A percentile compares a stretch with the other conserved stretches of the same genome.
phyloP scores from a whole-genome alignment of 2,329 filamentous ascomycete species.

The Fusarium odoratissimum region DNA sequence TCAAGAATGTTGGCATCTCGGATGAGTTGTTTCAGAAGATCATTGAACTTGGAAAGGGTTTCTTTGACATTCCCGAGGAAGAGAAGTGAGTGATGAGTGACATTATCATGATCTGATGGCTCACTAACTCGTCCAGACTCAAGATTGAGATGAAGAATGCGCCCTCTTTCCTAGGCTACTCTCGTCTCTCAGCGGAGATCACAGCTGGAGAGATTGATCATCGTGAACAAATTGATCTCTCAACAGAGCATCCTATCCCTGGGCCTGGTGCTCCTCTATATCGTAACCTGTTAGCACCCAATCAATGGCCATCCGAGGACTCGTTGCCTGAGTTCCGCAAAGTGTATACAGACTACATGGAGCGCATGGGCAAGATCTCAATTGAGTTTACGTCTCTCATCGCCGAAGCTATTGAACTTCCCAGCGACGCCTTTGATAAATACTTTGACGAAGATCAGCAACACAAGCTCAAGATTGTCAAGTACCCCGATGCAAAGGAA shows the following conservation, averaged over 20 bases:
- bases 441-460: slow-evolving; percentile 83
- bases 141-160: slow-evolving; percentile 80
- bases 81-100: slow-evolving; percentile 70
- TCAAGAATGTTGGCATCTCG: slow-evolving; percentile 81
- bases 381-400: slow-evolving; percentile 82
- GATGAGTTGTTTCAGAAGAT: slow-evolving; percentile 73
- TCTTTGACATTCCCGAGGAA: slow-evolving; percentile 80
- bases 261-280: slow-evolving; percentile 72
- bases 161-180: slow-evolving; percentile 77
- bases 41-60: slow-evolving; percentile 73
- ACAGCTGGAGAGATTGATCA: slow-evolving; percentile 82
- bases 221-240: slow-evolving; percentile 88
- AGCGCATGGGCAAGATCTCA: slow-evolving; percentile 77
- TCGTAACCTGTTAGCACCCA: slow-evolving; percentile 80
- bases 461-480: slow-evolving; percentile 91
- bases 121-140: slow-evolving; percentile 54
- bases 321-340: slow-evolving; percentile 75
- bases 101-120: background rate
- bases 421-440: slow-evolving; percentile 74
- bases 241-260: slow-evolving; percentile 79
- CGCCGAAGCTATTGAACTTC: slow-evolving; percentile 83
- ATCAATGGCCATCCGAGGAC: slow-evolving; percentile 78
- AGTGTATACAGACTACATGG: slow-evolving; percentile 80
- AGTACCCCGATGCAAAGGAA: slow-evolving; percentile 80
- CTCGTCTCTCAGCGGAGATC: slow-evolving; percentile 72